These are phyloP conservation scores for Ophioceras dolichostomum DNA, from an alignment of 2,329 filamentous ascomycete species.

Conservation along the genomic window DNA sequence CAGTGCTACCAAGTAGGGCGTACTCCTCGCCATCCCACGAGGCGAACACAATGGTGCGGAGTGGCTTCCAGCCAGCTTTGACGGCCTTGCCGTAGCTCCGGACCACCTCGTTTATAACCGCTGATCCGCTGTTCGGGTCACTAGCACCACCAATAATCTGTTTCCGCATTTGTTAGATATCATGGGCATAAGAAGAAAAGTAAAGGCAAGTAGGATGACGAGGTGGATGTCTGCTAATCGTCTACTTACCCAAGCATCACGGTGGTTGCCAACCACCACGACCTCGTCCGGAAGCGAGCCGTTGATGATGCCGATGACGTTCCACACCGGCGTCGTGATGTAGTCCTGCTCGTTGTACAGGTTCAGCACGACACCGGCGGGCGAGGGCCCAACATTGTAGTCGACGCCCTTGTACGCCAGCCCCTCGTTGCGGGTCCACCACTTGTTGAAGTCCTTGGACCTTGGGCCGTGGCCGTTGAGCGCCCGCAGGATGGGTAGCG, in stretches of 20 bases:
- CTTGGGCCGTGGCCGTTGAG: slow-evolving; percentile 81
- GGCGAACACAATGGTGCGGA: slow-evolving; percentile 84
- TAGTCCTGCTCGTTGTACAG: slow-evolving; percentile 73
- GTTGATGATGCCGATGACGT: slow-evolving; percentile 87
- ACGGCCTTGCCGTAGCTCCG: slow-evolving; percentile 61
- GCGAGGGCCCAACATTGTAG: slow-evolving; percentile 77
- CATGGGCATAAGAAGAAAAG: too few species aligned
- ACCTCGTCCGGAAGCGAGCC: slow-evolving; percentile 78
- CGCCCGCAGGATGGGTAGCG: slow-evolving; percentile 74
- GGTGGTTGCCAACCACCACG: slow-evolving; percentile 73
- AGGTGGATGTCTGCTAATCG: neutral
- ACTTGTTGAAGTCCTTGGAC: slow-evolving; percentile 58
- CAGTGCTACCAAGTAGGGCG: slow-evolving; percentile 72
- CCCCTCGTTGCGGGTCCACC: slow-evolving; percentile 59
- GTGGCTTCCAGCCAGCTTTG: slow-evolving; percentile 65
- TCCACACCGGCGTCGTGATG: slow-evolving; percentile 71
- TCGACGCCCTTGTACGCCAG: slow-evolving; percentile 69
- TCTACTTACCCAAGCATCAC: slow-evolving; percentile 66
- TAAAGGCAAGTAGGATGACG: too few species aligned
- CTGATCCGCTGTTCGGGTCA: slow-evolving; percentile 75
- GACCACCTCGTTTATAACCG: slow-evolving; percentile 65
- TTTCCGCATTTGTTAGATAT: too few species aligned
- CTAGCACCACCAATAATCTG: slow-evolving; percentile 51
- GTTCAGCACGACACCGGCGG: slow-evolving; percentile 54
- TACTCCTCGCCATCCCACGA: slow-evolving; percentile 81